A percentile compares a stretch with the other conserved stretches of the same genome.
phyloP scores from a whole-genome alignment of 805 yeast species.

The Saccharomycopsis fermentans region DNA sequence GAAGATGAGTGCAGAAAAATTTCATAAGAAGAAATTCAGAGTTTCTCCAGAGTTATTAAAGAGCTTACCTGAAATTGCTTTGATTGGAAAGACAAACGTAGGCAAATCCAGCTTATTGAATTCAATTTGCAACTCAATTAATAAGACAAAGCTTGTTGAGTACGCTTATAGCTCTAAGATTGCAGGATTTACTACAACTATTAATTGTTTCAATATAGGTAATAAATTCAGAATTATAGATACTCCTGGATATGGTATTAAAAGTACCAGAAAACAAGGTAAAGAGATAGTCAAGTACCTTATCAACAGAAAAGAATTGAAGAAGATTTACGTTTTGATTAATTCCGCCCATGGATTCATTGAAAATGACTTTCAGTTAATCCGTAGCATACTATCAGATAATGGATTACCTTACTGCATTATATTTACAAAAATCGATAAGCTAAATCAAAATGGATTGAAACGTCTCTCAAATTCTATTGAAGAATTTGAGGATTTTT shows the following conservation, averaged over 20 bases:
- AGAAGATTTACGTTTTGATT: slow-evolving; percentile 50
- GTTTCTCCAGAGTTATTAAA: slow-evolving; percentile 3
- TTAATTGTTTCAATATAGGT: slow-evolving; percentile 60
- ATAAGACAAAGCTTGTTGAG: slow-evolving; percentile 23
- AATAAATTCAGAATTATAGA: slow-evolving; percentile 61
- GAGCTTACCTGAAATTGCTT: slow-evolving; percentile 58
- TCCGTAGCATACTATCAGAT: slow-evolving; percentile 40
- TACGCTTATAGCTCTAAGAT: slow-evolving; percentile 46
- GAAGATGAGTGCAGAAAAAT: not conserved
- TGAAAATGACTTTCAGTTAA: slow-evolving; percentile 39
- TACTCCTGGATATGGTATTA: slow-evolving; percentile 84
- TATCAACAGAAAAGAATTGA: slow-evolving; percentile 39
- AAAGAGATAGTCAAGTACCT: slow-evolving; percentile 55
- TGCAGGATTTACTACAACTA: slow-evolving; percentile 49
- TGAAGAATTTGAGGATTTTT: slow-evolving; percentile 29
- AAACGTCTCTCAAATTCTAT: slow-evolving; percentile 23
- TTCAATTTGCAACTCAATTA: slow-evolving; percentile 37
- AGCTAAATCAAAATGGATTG: slow-evolving; percentile 24
- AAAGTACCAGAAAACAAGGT: slow-evolving; percentile 61
- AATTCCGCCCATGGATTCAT: slow-evolving; percentile 52
- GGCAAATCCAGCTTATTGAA: slow-evolving; percentile 79
- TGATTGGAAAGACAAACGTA: slow-evolving; percentile 75
- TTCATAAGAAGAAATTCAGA: slow-evolving; percentile 13
- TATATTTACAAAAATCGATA: slow-evolving; percentile 70
- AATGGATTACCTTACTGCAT: slow-evolving; percentile 63